These are phyloP conservation scores for Triticum turgidum DNA, from an alignment of 176 grass and related monocot species.

Conservation along the genomic window DNA sequence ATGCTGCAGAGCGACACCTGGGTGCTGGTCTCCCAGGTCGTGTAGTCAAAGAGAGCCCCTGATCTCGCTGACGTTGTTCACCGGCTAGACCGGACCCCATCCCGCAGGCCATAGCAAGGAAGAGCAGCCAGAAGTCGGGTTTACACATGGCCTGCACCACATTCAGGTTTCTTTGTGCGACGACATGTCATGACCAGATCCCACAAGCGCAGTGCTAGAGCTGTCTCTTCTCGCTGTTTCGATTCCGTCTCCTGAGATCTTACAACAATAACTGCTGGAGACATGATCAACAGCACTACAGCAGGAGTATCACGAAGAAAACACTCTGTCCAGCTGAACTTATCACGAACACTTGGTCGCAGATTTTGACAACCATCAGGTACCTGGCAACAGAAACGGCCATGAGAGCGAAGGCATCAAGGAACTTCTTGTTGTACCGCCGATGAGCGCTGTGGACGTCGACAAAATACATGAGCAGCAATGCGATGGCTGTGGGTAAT, in stretches of 20 bases:
- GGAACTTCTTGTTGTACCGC: constrained; percentile 61
- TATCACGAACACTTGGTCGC: constrained; percentile 40
- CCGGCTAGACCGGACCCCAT: constrained; percentile 66
- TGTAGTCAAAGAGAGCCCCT: constrained; percentile 59
- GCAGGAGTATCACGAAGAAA: constrained; percentile 47
- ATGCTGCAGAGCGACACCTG: constrained; percentile 70
- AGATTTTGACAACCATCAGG: constrained; percentile 83
- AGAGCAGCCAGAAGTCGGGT: constrained; percentile 64
- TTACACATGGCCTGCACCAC: constrained; percentile 53
- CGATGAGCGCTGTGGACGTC: constrained; percentile 32
- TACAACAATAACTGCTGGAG: too few relatives aligned
- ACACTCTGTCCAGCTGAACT: constrained; percentile 42
- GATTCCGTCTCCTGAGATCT: constrained; percentile 50
- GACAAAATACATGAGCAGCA: constrained; percentile 72
- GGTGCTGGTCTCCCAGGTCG: constrained; percentile 44
- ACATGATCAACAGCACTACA: constrained; percentile 61
- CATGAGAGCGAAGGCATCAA: constrained; percentile 75
- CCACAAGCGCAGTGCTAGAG: background rate
- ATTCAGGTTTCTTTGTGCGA: constrained; percentile 38
- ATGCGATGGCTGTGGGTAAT: constrained; percentile 54
- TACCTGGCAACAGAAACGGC: constrained; percentile 63
- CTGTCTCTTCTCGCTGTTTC: constrained; percentile 5
- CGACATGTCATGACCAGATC: constrained; percentile 15
- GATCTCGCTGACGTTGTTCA: constrained; percentile 80
- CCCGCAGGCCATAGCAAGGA: constrained; percentile 61